A percentile compares a stretch with the other conserved stretches of the same genome.
Evolutionary conservation across 352 stramenopile genomes (phyloP).

Genomic region (Pythium myriotylum): DNA sequence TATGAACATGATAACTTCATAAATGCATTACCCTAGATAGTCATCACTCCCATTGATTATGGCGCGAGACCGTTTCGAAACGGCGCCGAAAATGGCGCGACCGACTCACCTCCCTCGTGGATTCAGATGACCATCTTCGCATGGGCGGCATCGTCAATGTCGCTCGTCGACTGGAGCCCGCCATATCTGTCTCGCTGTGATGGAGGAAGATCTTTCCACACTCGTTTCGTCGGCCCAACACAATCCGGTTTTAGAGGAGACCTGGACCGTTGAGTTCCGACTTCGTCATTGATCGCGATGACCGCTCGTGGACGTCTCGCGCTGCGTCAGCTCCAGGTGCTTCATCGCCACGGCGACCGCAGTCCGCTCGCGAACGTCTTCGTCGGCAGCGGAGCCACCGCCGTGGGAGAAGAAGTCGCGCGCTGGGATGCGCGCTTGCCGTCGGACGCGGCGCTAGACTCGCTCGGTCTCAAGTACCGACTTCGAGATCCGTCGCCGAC

Average conservation of each 20-base stretch:
- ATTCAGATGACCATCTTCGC: too few relatives aligned
- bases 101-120: background rate
- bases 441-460: constrained; percentile 32
- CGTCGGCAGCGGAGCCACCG: constrained; percentile 27
- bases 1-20: background rate
- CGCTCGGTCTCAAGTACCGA: constrained; percentile 38
- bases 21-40: background rate
- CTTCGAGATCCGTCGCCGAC: constrained; percentile 27
- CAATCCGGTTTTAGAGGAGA: constrained; percentile 5
- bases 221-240: background rate
- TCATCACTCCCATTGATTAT: constrained; percentile 1
- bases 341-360: constrained; percentile 82
- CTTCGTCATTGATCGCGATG: background rate
- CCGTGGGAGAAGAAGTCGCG: constrained; percentile 42
- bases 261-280: background rate
- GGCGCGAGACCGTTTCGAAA: constrained; percentile 24
- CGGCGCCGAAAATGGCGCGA: constrained; percentile 10
- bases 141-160: too few relatives aligned
- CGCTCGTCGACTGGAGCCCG: too few relatives aligned
- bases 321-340: constrained; percentile 76
- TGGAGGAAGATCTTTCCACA: background rate
- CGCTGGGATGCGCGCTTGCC: constrained; percentile 56
- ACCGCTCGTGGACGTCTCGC: constrained; percentile 16
- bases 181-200: too few relatives aligned
- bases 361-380: constrained; percentile 79